These are phyloP conservation scores for Alternaria panax DNA, from an alignment of 2,329 filamentous ascomycete genomes.

Conservation along the genomic window DNA sequence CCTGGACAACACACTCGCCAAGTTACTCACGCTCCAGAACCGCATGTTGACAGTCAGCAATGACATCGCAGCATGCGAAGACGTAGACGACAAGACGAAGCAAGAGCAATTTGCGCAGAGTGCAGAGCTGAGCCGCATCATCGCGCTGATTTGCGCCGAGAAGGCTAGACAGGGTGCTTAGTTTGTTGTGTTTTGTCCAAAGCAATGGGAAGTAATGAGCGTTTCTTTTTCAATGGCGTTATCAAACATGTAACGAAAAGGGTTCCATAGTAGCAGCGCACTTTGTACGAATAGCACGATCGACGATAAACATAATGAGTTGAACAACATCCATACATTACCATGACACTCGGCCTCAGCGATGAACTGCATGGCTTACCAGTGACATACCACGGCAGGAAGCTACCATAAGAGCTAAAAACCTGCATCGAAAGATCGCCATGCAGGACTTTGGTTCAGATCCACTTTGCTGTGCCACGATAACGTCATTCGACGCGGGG, in stretches of 20 bases:
- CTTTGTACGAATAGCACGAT: conserved; percentile 13
- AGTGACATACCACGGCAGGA: neutral
- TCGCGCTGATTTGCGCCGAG: conserved; percentile 61
- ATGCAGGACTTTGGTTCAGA: conserved; percentile 8
- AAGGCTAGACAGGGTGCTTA: conserved; percentile 58
- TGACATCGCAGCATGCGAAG: conserved; percentile 55
- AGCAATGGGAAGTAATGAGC: neutral
- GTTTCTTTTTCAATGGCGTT: neutral
- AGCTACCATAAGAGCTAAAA: neutral
- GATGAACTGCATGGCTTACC: neutral
- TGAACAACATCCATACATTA: neutral
- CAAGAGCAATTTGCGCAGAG: conserved; percentile 60
- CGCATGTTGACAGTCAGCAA: conserved; percentile 59
- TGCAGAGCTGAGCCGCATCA: conserved; percentile 58
- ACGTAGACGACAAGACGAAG: conserved; percentile 56
- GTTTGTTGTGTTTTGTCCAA: neutral
- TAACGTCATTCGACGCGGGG: conserved; percentile 38
- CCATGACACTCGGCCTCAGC: neutral
- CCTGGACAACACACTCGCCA: conserved; percentile 61
- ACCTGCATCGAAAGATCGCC: conserved; percentile 14
- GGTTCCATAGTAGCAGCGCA: neutral
- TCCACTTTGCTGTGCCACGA: conserved; percentile 24
- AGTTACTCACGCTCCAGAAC: conserved; percentile 59
- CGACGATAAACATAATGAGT: neutral
- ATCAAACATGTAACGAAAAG: conserved; percentile 2